These are phyloP conservation scores for Coelastrella sp. DNA, from an alignment of 139 green algal genomes.

Conservation along the genomic window DNA sequence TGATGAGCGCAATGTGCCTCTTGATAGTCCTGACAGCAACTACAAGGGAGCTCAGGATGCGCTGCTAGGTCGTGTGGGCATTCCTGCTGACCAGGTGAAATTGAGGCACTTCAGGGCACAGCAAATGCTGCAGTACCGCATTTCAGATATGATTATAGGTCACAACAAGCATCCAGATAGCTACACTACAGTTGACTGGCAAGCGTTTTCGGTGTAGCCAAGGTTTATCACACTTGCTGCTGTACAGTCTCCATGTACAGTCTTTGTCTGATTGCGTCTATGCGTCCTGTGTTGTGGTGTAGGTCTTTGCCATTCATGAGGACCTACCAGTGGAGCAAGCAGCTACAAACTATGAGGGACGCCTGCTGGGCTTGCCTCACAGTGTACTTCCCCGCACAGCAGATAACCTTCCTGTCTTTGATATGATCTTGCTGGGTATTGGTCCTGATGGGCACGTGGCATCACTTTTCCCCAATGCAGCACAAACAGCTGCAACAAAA, in stretches of 20 bases:
- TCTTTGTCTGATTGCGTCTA: no score
- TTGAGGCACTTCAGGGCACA: background rate
- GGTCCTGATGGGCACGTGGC: conserved; percentile 98
- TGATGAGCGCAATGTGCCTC: conserved; percentile 91
- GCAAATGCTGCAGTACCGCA: no score
- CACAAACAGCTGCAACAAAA: conserved; percentile 63
- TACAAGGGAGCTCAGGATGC: conserved; percentile 76
- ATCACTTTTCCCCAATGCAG: conserved; percentile 96
- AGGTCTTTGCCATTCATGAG: conserved; percentile 71
- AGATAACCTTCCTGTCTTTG: conserved; percentile 80
- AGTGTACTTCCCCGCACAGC: conserved; percentile 70
- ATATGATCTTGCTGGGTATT: conserved; percentile 94
- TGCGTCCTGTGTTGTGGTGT: no score
- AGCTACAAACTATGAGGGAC: conserved; percentile 77
- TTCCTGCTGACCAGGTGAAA: conserved; percentile 56
- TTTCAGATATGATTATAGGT: no score
- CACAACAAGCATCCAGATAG: no score
- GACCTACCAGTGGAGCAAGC: conserved; percentile 57
- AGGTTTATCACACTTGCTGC: no score
- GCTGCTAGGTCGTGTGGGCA: conserved; percentile 79
- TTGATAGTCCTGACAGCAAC: conserved; percentile 80
- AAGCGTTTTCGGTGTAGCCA: no score
- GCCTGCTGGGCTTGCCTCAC: conserved; percentile 68
- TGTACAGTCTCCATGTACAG: no score
- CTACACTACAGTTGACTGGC: no score